Evolutionary conservation across 768 basidiomycete genomes (phyloP), one percentile per base, ranked within the genome.

Genomic region (Lyophyllum shimeji): DNA sequence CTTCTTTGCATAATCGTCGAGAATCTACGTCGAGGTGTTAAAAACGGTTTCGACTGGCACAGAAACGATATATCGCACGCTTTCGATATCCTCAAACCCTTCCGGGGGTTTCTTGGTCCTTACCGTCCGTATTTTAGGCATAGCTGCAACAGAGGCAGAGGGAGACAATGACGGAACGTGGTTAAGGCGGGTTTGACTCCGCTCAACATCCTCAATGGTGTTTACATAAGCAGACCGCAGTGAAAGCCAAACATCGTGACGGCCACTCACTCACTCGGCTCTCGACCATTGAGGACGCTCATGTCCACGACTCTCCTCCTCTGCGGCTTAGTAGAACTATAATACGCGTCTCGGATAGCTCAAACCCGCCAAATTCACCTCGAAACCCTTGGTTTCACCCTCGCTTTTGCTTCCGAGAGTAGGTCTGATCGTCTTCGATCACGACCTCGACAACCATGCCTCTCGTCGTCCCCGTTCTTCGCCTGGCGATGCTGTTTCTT

Each of bases 1-100:
- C 78, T 97, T 98, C 78, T 94, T 93, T 43, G 93, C 91, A 70
- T 98, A 99, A 74, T 98, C 97, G 63, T 98, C 97, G 62, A 98
- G 88, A 63, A 98, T 88, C 90, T 96, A 27, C 57, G 59, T 59
- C 23, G 25, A 18, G 4, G 45, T 7, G 46, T 29, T 29, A 46
- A n/a, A 46, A 6, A 12, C 25, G 45, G 25, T 29, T 46, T 25
- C 11, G 7, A 21, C 15, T 4, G 20, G 23, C 15, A 31, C 2
- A 37, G 21, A 33, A 52, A 15, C 29, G 27, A 45, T 21, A 1
- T 17, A 69, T n/a, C 85, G 20, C 63, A 91, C 91, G 43, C 77
- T 73, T 69, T 93, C 94, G 45, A 98, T 93, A 60, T 98, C 95
- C 69, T 98, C 96, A 63, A 82, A 98, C 12, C 96, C 96, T 71